Conservation (phyloP, 352 stramenopile species). For the Pythium coloratum region DNA sequence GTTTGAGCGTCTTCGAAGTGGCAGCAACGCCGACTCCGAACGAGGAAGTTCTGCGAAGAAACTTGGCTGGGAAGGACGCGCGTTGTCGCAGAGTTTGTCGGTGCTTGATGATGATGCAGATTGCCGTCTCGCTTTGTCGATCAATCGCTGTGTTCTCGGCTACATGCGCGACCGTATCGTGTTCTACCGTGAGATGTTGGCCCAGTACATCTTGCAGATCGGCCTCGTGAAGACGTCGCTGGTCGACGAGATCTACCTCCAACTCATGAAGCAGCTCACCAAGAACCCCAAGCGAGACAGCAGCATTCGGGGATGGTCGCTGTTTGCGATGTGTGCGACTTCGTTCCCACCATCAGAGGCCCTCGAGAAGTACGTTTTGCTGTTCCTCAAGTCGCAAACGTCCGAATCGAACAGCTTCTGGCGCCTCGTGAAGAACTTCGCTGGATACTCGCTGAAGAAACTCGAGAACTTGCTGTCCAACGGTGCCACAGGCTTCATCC, state of each 20-base stretch:
- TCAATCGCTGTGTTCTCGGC: slow-evolving; percentile 92
- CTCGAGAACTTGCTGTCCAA: slow-evolving; percentile 89
- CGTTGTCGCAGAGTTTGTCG: slow-evolving; percentile 60
- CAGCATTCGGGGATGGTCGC: slow-evolving; percentile 89
- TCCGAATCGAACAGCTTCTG: slow-evolving; percentile 73
- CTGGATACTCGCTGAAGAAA: slow-evolving; percentile 90
- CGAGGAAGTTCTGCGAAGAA: slow-evolving; percentile 48
- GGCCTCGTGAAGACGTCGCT: slow-evolving; percentile 84
- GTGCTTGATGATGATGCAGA: slow-evolving; percentile 46
- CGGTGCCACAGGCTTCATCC: slow-evolving; percentile 92
- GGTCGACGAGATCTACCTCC: slow-evolving; percentile 93
- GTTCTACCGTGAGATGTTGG: slow-evolving; percentile 92
- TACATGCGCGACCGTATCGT: slow-evolving; percentile 96
- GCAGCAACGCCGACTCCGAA: slow-evolving; percentile 37
- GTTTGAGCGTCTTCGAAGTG: slow-evolving; percentile 65
- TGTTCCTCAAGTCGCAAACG: slow-evolving; percentile 89
- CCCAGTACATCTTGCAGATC: slow-evolving; percentile 93
- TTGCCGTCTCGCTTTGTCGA: slow-evolving; percentile 67
- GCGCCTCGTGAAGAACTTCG: slow-evolving; percentile 85
- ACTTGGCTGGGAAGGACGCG: slow-evolving; percentile 64
- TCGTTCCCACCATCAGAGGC: slow-evolving; percentile 89
- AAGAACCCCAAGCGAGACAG: slow-evolving; percentile 92
- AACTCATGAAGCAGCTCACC: slow-evolving; percentile 93
- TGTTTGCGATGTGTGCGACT: slow-evolving; percentile 92
- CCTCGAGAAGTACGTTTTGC: slow-evolving; percentile 89